phyloP scores from a whole-genome alignment of 2,329 filamentous ascomycete species.

The Fusarium coffeatum region DNA sequence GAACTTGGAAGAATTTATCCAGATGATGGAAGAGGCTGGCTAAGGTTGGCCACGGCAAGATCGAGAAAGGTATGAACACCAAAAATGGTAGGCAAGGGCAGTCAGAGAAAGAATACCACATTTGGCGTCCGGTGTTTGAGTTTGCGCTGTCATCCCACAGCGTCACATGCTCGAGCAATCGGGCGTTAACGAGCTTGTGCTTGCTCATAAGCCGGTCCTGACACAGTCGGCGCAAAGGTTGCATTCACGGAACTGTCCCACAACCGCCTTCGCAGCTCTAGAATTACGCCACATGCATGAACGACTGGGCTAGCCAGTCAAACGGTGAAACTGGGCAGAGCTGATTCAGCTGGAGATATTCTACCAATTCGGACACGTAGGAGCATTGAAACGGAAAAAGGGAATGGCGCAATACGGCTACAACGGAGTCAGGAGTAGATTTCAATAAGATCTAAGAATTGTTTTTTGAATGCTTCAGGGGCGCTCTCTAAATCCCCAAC shows the following conservation, averaged over 20 bases:
- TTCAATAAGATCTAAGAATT: constrained; percentile 50
- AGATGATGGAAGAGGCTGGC: constrained; percentile 65
- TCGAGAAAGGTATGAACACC: constrained; percentile 2
- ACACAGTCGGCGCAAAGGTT: neutral
- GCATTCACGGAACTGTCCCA: constrained; percentile 3
- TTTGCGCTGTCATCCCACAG: neutral
- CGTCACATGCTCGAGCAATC: neutral
- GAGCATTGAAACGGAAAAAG: constrained; percentile 2
- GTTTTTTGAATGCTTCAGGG: constrained; percentile 48
- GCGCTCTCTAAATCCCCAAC: constrained; percentile 49
- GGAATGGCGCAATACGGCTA: constrained; percentile 29
- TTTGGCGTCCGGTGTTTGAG: neutral
- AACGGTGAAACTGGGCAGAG: neutral
- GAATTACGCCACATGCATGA: constrained; percentile 8
- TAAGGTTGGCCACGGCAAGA: constrained; percentile 35
- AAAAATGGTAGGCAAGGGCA: constrained; percentile 18
- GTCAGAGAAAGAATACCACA: neutral
- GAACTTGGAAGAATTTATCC: constrained; percentile 75
- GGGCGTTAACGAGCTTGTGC: neutral
- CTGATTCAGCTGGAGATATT: neutral
- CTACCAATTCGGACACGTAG: constrained; percentile 7
- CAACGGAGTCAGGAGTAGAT: constrained; percentile 41
- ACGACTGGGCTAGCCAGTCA: neutral
- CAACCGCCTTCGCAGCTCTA: neutral
- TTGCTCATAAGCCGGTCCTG: neutral